phyloP scores from a whole-genome alignment of 177 flowering plant species.

The Telopea speciosissima region DNA sequence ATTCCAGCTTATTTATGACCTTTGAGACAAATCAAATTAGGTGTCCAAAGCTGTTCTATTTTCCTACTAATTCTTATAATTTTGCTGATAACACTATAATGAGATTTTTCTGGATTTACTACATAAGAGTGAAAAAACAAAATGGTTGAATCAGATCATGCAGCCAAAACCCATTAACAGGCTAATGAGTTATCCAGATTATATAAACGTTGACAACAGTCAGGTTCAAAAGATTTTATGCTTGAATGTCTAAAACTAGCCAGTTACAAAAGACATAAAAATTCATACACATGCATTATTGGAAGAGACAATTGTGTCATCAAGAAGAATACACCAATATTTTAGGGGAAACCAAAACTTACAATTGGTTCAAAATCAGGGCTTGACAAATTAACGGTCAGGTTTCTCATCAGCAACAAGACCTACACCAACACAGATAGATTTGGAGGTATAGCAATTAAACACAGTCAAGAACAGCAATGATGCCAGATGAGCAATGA shows the following conservation, averaged over 20 bases:
- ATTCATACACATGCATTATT: background rate
- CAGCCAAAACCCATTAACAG: background rate
- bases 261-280: background rate
- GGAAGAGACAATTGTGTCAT: background rate
- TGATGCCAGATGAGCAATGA: background rate
- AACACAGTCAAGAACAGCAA: background rate
- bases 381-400: slow-evolving; percentile 79
- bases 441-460: background rate
- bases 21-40: background rate
- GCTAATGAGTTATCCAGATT: background rate
- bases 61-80: no score
- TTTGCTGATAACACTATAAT: no score
- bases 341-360: slow-evolving; percentile 26
- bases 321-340: no score
- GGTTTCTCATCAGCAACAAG: slow-evolving; percentile 81
- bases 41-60: background rate
- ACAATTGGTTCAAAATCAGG: slow-evolving; percentile 91
- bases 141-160: background rate
- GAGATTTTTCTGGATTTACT: background rate
- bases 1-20: background rate
- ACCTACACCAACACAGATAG: slow-evolving; percentile 37
- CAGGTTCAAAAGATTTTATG: background rate
- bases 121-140: background rate
- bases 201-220: no score
- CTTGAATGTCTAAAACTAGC: background rate